Percentiles rank a stretch among this genome's conserved stretches.
These are phyloP conservation scores for Puccinia brachypodii DNA, from an alignment of 1,284 basidiomycete species.

Conservation along the genomic window DNA sequence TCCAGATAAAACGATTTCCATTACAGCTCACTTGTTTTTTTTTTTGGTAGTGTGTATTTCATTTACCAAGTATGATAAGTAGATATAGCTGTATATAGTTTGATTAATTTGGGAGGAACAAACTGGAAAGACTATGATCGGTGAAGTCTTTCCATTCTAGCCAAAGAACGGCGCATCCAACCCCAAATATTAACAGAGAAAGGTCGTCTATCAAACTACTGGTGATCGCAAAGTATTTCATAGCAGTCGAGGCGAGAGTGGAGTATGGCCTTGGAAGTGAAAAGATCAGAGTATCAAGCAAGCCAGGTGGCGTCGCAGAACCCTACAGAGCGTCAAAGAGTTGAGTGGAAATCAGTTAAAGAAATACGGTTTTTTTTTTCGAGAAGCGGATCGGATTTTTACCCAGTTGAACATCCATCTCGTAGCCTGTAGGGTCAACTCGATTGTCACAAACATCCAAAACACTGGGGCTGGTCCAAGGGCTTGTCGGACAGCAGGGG, in stretches of 20 bases:
- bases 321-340: constrained; percentile 3
- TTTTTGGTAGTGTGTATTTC: no score
- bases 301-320: constrained; percentile 7
- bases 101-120: constrained; percentile 21
- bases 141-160: constrained; percentile 31
- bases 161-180: constrained; percentile 35
- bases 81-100: no score
- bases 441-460: constrained; percentile 48
- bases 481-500: constrained; percentile 30
- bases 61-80: no score
- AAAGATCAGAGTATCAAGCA: constrained; percentile 24
- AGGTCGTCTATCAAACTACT: constrained; percentile 41
- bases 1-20: no score
- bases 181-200: constrained; percentile 41
- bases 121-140: constrained; percentile 29
- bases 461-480: constrained; percentile 40
- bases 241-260: constrained; percentile 9
- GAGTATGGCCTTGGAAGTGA: constrained; percentile 40
- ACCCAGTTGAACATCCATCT: constrained; percentile 40
- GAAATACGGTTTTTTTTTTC: not conserved
- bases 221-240: constrained; percentile 38
- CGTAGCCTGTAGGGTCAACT: constrained; percentile 32
- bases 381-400: not conserved
- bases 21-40: no score
- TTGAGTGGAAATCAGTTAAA: not conserved